Evolutionary conservation across 352 stramenopile genomes (phyloP).

Genomic region (Aphanomyces stellatus): DNA sequence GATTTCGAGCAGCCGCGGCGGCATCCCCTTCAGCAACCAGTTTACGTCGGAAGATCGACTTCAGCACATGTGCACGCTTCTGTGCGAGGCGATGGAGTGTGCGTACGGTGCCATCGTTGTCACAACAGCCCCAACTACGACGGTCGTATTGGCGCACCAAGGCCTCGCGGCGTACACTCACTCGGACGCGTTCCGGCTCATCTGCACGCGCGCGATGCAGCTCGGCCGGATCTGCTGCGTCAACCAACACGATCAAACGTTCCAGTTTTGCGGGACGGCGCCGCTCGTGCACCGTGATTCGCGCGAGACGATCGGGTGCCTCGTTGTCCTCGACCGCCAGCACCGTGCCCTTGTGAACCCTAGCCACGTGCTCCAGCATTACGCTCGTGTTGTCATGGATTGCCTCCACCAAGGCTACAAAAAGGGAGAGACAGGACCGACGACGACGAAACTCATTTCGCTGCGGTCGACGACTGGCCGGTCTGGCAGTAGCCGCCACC

Average conservation of each 20-base stretch:
- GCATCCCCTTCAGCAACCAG: too few relatives aligned
- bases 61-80: not conserved
- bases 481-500: too few relatives aligned
- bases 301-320: not conserved
- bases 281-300: not conserved
- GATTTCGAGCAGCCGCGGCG: not conserved
- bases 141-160: constrained; percentile 12
- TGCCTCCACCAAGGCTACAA: not conserved
- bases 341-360: not conserved
- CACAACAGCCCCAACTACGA: not conserved
- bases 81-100: constrained; percentile 13
- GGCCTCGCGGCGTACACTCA: not conserved
- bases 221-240: constrained; percentile 3
- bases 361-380: not conserved
- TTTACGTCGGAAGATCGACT: not conserved
- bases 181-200: constrained; percentile 5
- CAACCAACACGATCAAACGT: not conserved
- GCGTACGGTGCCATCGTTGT: constrained; percentile 2
- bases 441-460: not conserved
- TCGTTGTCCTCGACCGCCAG: not conserved
- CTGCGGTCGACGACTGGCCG: too few relatives aligned
- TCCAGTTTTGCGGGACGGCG: constrained; percentile 12
- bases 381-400: not conserved
- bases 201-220: constrained; percentile 4
- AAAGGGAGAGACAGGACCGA: not conserved